phyloP scores from a whole-genome alignment of 2,329 filamentous ascomycete species.

The Arthrobotrys entomopaga region DNA sequence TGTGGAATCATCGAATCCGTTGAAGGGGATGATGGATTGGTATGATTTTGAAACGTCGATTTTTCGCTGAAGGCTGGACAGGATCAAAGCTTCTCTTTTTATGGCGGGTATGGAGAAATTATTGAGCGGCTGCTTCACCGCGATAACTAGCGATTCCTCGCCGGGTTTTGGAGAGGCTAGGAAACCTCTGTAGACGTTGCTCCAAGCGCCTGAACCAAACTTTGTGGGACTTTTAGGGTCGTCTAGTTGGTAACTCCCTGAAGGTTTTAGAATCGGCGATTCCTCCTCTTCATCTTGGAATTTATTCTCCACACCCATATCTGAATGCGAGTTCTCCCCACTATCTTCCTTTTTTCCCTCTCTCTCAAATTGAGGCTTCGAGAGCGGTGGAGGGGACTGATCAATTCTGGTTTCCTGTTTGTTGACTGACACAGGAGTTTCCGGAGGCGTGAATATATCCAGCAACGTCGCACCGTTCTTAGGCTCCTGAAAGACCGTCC shows the following conservation, averaged over 20 bases:
- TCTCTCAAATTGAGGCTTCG: conserved; percentile 21
- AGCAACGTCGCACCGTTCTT: conserved; percentile 3
- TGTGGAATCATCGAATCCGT: conserved; percentile 55
- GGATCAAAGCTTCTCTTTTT: conserved; percentile 55
- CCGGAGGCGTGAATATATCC: conserved; percentile 44
- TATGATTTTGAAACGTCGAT: conserved; percentile 4
- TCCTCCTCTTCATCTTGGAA: conserved; percentile 7
- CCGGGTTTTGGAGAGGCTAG: conserved; percentile 7
- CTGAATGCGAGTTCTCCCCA: conserved; percentile 14
- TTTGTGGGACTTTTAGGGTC: conserved; percentile 31
- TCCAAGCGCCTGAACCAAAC: conserved; percentile 58
- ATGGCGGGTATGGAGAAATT: conserved; percentile 49
- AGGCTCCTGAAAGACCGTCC: conserved; percentile 25
- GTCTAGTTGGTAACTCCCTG: conserved; percentile 29
- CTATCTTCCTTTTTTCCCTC: conserved; percentile 1
- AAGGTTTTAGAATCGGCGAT: conserved; percentile 11
- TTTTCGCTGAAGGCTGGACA: conserved; percentile 55
- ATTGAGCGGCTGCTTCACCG: conserved; percentile 56
- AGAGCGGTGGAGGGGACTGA: conserved; percentile 20
- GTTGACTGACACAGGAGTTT: conserved; percentile 24
- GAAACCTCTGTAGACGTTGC: conserved; percentile 52
- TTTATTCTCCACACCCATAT: conserved; percentile 38
- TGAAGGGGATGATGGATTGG: conserved; percentile 53
- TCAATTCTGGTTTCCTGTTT: conserved; percentile 4
- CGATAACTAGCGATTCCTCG: conserved; percentile 32